Evolutionary conservation across 768 basidiomycete species (phyloP).

Genomic region (Myochromella boudieri): DNA sequence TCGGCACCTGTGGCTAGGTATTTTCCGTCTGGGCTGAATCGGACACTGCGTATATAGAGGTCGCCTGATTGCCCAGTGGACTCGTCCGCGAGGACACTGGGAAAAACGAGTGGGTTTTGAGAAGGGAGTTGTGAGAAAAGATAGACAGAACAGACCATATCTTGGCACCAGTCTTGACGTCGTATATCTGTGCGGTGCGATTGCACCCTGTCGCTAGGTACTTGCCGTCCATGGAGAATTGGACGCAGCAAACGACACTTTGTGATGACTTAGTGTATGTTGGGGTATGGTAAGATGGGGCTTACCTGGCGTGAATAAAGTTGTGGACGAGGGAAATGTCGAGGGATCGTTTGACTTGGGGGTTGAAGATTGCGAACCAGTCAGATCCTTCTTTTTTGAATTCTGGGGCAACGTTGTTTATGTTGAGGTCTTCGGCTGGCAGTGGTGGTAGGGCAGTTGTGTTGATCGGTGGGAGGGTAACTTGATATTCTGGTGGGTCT

Average conservation of each 20-base stretch:
- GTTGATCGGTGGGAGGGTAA: slow-evolving; percentile 18
- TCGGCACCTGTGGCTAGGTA: slow-evolving; percentile 94
- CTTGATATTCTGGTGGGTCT: slow-evolving; percentile 17
- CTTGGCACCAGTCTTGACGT: slow-evolving; percentile 83
- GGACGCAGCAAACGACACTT: slow-evolving; percentile 81
- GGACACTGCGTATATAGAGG: slow-evolving; percentile 62
- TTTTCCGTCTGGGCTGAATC: slow-evolving; percentile 91
- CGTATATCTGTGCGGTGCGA: slow-evolving; percentile 95
- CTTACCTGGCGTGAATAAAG: slow-evolving; percentile 82
- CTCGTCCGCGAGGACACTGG: slow-evolving; percentile 30
- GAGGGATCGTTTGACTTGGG: slow-evolving; percentile 70
- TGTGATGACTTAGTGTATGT: background rate
- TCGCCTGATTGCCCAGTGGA: slow-evolving; percentile 51
- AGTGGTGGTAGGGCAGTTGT: slow-evolving; percentile 27
- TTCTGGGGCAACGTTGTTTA: slow-evolving; percentile 44
- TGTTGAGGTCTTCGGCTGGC: slow-evolving; percentile 41
- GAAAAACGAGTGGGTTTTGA: background rate
- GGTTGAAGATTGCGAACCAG: slow-evolving; percentile 89
- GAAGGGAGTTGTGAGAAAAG: background rate
- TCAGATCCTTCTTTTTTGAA: slow-evolving; percentile 74
- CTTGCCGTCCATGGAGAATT: slow-evolving; percentile 92
- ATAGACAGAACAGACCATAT: slow-evolving; percentile 59
- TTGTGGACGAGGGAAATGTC: slow-evolving; percentile 83
- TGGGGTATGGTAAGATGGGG: background rate
- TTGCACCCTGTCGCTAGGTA: slow-evolving; percentile 95